Evolutionary conservation across 192 early-diverging fungal genomes (phyloP).

Genomic region (Backusella sp.): DNA sequence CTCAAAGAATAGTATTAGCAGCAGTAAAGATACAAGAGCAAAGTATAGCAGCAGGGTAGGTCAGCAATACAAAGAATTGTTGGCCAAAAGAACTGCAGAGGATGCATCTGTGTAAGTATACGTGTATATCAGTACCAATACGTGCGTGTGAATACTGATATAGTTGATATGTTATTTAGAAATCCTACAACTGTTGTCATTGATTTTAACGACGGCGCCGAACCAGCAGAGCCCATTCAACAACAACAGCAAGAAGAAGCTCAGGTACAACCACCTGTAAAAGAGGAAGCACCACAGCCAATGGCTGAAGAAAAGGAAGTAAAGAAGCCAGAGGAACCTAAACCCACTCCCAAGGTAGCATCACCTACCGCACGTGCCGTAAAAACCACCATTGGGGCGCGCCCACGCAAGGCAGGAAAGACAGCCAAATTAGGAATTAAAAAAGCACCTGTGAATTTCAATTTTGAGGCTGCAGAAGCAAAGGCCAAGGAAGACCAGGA

Average conservation of each 20-base stretch:
- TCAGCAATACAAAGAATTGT: conserved; percentile 79
- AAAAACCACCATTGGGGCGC: conserved; percentile 25
- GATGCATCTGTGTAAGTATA: conserved; percentile 48
- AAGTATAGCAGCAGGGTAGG: conserved; percentile 82
- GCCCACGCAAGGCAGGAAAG: conserved; percentile 54
- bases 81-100: conserved; percentile 70
- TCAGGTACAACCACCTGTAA: background rate
- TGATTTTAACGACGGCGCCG: conserved; percentile 5
- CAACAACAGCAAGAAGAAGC: background rate
- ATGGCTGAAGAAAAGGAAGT: background rate
- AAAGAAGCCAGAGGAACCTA: background rate
- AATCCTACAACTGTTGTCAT: conserved; percentile 29
- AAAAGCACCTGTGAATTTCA: conserved; percentile 68
- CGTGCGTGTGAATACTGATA: background rate
- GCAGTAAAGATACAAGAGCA: conserved; percentile 74
- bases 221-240: background rate
- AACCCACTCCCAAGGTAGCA: conserved; percentile 12
- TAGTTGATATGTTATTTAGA: background rate
- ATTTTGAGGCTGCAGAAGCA: conserved; percentile 92
- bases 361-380: conserved; percentile 28
- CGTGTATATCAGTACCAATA: background rate
- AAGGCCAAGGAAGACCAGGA: conserved; percentile 75
- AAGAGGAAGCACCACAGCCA: background rate
- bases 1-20: conserved; percentile 61
- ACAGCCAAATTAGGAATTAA: conserved; percentile 86